Evolutionary conservation across 768 basidiomycete species (phyloP).

Genomic region (Suillus brevipes): DNA sequence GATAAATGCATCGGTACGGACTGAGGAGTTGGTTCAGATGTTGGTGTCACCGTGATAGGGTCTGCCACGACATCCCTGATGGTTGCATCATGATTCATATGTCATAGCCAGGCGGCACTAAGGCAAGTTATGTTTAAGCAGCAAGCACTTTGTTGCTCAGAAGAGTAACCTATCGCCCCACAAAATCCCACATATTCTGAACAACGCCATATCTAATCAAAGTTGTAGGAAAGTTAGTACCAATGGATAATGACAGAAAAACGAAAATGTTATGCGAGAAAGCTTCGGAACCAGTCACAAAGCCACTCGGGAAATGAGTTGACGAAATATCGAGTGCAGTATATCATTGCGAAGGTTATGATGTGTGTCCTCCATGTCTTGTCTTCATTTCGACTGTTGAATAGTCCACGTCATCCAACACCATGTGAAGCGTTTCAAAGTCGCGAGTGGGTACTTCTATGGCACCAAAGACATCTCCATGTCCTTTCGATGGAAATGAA

Average conservation of each 20-base stretch:
- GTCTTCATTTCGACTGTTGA: neutral
- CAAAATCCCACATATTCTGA: slow-evolving; percentile 45
- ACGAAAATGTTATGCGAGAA: neutral
- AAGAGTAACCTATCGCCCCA: slow-evolving; percentile 48
- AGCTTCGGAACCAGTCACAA: neutral
- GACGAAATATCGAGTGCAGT: neutral
- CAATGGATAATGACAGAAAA: neutral
- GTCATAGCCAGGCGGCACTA: no score
- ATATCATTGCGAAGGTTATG: neutral
- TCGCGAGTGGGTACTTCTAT: neutral
- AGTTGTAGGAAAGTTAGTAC: neutral
- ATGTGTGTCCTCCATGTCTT: neutral
- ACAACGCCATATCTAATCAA: neutral
- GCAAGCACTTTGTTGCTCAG: slow-evolving; percentile 30
- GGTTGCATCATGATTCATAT: no score
- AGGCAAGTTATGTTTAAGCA: no score
- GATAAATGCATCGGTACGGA: no score
- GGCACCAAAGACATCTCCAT: neutral
- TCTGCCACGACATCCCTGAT: no score
- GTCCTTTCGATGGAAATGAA: neutral
- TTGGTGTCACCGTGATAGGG: no score
- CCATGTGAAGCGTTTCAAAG: neutral
- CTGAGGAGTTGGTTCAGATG: no score
- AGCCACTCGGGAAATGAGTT: neutral
- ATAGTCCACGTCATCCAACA: neutral